Conservation (phyloP, 148 eudicot genomes). For the Camellia japonica region DNA sequence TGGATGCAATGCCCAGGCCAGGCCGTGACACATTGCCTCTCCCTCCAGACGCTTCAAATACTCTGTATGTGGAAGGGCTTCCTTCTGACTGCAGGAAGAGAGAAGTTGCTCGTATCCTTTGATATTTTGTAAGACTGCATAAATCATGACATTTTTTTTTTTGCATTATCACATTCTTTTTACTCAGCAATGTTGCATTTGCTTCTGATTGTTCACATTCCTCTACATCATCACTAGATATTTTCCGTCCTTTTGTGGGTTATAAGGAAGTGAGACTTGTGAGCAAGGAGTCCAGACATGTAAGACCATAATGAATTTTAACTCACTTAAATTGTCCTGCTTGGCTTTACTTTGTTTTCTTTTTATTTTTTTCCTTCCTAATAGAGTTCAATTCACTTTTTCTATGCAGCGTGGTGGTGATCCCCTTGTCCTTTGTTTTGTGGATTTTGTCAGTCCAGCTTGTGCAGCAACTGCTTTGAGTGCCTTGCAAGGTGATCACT, state of each 20-base stretch:
- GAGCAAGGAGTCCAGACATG: constrained; percentile 68
- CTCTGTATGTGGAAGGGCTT: constrained; percentile 69
- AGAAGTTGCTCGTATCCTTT: constrained; percentile 90
- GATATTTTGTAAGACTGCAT: background rate
- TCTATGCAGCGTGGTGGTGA: constrained; percentile 55
- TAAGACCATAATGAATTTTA: constrained; percentile 32
- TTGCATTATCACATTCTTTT: background rate
- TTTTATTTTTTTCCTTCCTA: background rate
- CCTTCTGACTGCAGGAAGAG: constrained; percentile 61
- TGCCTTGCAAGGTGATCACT: constrained; percentile 67
- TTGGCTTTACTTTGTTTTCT: background rate
- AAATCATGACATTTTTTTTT: background rate
- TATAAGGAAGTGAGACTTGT: constrained; percentile 78
- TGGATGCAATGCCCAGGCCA: constrained; percentile 45
- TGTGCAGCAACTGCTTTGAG: constrained; percentile 81
- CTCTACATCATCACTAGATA: constrained; percentile 44
- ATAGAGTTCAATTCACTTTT: background rate
- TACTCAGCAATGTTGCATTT: background rate
- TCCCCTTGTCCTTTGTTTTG: constrained; percentile 66
- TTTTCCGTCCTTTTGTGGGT: constrained; percentile 84
- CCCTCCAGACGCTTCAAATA: constrained; percentile 66
- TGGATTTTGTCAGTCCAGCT: constrained; percentile 61
- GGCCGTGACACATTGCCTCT: constrained; percentile 49
- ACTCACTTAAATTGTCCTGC: background rate
- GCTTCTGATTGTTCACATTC: constrained; percentile 17